Evolutionary conservation across 331 rosid genomes (phyloP), one percentile per base, ranked within the genome.

Genomic region (Prunus yedoensis): DNA sequence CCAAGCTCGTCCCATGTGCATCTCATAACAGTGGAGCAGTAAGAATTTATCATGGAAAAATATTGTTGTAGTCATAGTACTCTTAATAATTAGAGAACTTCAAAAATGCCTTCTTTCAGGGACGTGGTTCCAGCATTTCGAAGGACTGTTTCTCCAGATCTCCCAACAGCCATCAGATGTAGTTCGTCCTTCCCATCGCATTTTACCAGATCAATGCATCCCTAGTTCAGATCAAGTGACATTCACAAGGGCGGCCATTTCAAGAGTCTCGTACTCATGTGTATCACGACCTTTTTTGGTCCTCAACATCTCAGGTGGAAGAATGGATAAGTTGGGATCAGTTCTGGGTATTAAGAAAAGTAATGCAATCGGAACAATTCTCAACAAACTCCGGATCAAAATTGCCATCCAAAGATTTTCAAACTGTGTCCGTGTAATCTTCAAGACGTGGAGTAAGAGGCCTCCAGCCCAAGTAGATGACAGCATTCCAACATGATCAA

Each of bases 381-480:
- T 88, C 27, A 94, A 68, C 62, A 88, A 11, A 83, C 89, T 94
- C 46, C 99, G 85, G 53, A 94, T 82, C 85, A 94, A 80, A 86
- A 93, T 89, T 71, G 90, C 97, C 53, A 90, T 58, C 99, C 99
- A 94, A 69, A 94, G 85, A 74, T 84, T 88, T 61, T 83, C 78
- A 25, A 92, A 94, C 75, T 63, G 72, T 0, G 93, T 90, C 46
- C 97, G 88, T 8, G 97, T 94, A 53, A 94, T 85, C 71, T 83
- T 84, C 41, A 94, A 76, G 13, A 90, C 38, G 70, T 90, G 97
- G 47, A 94, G 99, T 38, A 92, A 75, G 53, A 90, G 70, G 12
- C 99, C 97, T 51, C 99, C 99, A 21, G 86, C 93, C 97, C 99
- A 92, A 14, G 99, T 79, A 10, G 99, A 83, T 43, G 97, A 78